Evolutionary conservation across 352 stramenopile genomes (phyloP).

Genomic region (Pythium rishiriense): DNA sequence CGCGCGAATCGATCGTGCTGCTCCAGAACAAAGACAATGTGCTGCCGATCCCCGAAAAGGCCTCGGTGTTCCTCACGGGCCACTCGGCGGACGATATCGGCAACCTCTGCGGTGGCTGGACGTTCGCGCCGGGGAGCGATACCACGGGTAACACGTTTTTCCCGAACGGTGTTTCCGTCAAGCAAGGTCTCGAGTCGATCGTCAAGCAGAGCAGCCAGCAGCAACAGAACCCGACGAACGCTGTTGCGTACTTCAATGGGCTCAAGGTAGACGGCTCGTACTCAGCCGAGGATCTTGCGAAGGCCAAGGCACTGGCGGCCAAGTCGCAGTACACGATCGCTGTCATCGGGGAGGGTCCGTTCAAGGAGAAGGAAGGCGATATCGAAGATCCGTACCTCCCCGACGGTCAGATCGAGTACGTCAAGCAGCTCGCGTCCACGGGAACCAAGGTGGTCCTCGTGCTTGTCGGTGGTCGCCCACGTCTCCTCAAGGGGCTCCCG

Average conservation of each 20-base stretch:
- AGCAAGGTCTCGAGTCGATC: conserved; percentile 51
- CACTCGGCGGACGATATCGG: conserved; percentile 73
- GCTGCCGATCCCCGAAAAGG: conserved; percentile 45
- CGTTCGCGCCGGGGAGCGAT: conserved; percentile 79
- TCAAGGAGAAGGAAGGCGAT: conserved; percentile 86
- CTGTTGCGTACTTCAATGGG: conserved; percentile 52
- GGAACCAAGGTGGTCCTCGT: conserved; percentile 84
- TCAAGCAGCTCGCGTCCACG: conserved; percentile 57
- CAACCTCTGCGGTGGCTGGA: conserved; percentile 79
- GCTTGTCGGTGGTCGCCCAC: conserved; percentile 74
- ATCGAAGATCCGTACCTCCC: conserved; percentile 76
- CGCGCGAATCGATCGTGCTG: conserved; percentile 59
- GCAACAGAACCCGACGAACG: conserved; percentile 14
- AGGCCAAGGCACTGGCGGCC: conserved; percentile 48
- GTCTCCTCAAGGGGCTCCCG: conserved; percentile 64
- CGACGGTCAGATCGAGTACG: conserved; percentile 68
- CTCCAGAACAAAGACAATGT: conserved; percentile 79
- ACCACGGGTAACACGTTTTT: conserved; percentile 59
- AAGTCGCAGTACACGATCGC: conserved; percentile 68
- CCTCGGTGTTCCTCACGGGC: conserved; percentile 67
- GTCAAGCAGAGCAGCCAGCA: background rate
- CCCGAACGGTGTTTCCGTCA: conserved; percentile 63
- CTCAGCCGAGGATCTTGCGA: conserved; percentile 44
- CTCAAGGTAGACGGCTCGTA: conserved; percentile 58
- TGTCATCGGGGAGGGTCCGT: conserved; percentile 73